phyloP scores from a whole-genome alignment of 2,329 filamentous ascomycete genomes.

The Dendrostoma leiphaemia region DNA sequence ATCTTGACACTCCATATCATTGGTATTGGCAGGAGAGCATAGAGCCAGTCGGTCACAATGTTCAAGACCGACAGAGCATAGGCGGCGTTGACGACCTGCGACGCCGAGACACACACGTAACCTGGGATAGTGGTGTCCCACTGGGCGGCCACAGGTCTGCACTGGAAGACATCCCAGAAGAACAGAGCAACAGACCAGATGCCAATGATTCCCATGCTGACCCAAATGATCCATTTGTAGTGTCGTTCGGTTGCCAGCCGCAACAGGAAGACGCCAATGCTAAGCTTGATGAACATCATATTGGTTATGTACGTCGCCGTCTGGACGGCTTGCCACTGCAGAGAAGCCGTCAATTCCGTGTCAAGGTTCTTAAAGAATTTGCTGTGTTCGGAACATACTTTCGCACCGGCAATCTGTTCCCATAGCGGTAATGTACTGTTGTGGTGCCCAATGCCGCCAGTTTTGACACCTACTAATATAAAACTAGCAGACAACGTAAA shows the following conservation, averaged over 20 bases:
- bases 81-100: conserved; percentile 45
- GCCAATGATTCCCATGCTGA: conserved; percentile 43
- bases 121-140: conserved; percentile 50
- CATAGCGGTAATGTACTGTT: conserved; percentile 41
- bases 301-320: conserved; percentile 49
- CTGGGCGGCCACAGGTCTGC: conserved; percentile 46
- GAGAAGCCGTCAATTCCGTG: not conserved
- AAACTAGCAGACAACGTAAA: conserved; percentile 48
- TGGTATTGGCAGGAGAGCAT: conserved; percentile 51
- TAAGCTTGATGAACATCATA: conserved; percentile 58
- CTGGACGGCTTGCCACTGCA: conserved; percentile 49
- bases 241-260: conserved; percentile 43
- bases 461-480: conserved; percentile 39
- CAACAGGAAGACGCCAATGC: conserved; percentile 52
- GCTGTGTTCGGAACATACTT: conserved; percentile 29
- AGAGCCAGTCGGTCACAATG: conserved; percentile 54
- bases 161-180: conserved; percentile 53
- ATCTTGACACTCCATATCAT: conserved; percentile 56
- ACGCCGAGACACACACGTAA: conserved; percentile 41
- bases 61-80: conserved; percentile 52
- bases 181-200: conserved; percentile 48
- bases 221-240: conserved; percentile 48
- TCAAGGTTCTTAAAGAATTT: too few relatives aligned
- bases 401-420: conserved; percentile 44
- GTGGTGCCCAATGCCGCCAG: conserved; percentile 47